Conservation (phyloP, 1,139 yeast genomes). For the Lodderomyces oxycetoniae region DNA sequence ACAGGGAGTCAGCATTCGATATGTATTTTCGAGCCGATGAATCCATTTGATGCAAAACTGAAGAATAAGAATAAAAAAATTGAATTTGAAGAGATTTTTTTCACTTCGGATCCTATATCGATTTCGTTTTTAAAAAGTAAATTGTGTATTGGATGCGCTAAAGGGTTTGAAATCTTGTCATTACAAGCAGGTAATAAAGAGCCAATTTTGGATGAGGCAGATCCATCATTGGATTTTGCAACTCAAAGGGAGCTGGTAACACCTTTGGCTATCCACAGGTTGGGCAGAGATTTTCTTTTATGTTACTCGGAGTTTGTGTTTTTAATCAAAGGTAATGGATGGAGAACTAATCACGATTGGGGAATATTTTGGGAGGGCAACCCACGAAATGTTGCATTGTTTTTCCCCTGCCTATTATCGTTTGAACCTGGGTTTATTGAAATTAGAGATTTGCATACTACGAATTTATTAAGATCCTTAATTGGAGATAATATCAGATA, state of each 20-base stretch:
- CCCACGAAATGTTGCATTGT: slow-evolving; percentile 87
- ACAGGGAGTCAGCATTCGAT: slow-evolving; percentile 71
- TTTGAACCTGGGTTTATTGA: slow-evolving; percentile 90
- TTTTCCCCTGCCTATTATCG: slow-evolving; percentile 89
- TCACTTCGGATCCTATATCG: slow-evolving; percentile 86
- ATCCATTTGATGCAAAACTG: slow-evolving; percentile 53
- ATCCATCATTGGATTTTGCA: slow-evolving; percentile 94
- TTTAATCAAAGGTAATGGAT: slow-evolving; percentile 89
- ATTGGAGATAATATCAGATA: slow-evolving; percentile 91
- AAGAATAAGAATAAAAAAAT: slow-evolving; percentile 61
- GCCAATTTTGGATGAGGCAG: slow-evolving; percentile 87
- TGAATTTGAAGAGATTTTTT: slow-evolving; percentile 70
- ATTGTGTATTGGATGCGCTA: slow-evolving; percentile 91
- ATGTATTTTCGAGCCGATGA: slow-evolving; percentile 77
- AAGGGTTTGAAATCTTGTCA: slow-evolving; percentile 91
- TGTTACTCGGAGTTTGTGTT: slow-evolving; percentile 92
- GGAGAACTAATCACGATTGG: slow-evolving; percentile 95
- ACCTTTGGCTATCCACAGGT: slow-evolving; percentile 87
- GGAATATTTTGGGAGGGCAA: slow-evolving; percentile 95
- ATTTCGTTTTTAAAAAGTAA: slow-evolving; percentile 85
- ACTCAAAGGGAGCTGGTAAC: slow-evolving; percentile 73
- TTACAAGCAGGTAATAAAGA: slow-evolving; percentile 75
- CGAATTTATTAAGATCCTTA: slow-evolving; percentile 80
- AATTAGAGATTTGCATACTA: slow-evolving; percentile 84
- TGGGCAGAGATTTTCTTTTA: slow-evolving; percentile 81